Base-by-base conservation (phyloP, 2,329 filamentous ascomycete genomes). In the Fusarium tjaetaba region DNA sequence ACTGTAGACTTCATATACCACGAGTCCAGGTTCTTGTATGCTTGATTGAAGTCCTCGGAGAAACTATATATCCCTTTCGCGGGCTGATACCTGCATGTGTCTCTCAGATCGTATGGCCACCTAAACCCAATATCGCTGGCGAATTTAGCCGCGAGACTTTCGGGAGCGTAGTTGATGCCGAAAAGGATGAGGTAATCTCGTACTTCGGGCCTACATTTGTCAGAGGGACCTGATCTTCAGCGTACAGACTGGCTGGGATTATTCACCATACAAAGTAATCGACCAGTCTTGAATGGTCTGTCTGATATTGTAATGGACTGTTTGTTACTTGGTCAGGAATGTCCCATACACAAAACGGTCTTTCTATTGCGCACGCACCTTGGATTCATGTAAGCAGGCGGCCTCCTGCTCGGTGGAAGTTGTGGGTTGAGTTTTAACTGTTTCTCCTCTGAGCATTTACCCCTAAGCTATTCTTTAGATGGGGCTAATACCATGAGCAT, bases 291-390 rank as follows among this genome's bases (percentile, higher is more conserved):
- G 46, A 9, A 3, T 49, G 46, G 0, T n/a, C 22, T 5, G 24
- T 32, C 5, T 32, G 46, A 9, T 22, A 13, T 18, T 49, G 46
- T 7, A 49, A 9, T 13, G 13, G 3, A n/a, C 46, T 49, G 0
- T 49, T 30, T 11, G 10, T 6, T 4, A 13, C 11, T 4, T n/a
- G 20, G 22, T 49, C 3, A 49, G 28, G 2, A n/a, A 32, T 9
- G 3, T 5, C 45, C 7, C 0, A 18, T 1, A 5, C 4, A 26
- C 7, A 8, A 6, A 2, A 7, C 22, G 7, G 2, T 5, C 6
- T 49, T 4, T 4, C 7, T 32, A 5, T n/a, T 32, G 10, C 46
- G 20, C 11, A 49, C 46, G 20, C 11, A 49, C 46, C 46, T 49
- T 49, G 46, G 22, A 13, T 32, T 32, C 46, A 49, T 49, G 11